A percentile compares a stretch with the other conserved stretches of the same genome.
Conservation (phyloP, 352 stramenopile genomes). For the Thraustochytrium striatum region DNA sequence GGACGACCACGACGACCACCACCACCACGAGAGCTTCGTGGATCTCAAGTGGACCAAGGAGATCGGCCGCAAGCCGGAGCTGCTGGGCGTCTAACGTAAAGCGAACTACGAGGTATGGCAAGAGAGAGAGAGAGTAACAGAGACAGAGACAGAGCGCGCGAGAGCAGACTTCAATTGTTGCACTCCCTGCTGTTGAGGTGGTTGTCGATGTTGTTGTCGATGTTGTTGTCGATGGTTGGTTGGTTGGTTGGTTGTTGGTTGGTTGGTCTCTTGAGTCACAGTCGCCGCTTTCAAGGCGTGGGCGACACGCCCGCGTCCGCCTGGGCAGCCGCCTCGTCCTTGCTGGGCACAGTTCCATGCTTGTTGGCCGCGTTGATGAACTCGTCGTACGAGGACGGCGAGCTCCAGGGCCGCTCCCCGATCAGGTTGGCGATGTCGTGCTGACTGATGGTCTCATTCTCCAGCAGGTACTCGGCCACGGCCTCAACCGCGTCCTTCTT, state of each 20-base stretch:
- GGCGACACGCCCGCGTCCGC: too few species aligned
- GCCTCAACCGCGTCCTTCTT: slow-evolving; percentile 86
- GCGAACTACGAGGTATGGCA: too few species aligned
- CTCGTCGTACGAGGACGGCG: slow-evolving; percentile 91
- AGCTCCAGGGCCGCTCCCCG: slow-evolving; percentile 83
- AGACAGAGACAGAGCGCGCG: too few species aligned
- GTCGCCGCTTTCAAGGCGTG: too few species aligned
- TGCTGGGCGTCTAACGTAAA: background rate
- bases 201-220: too few species aligned
- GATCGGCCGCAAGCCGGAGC: slow-evolving; percentile 5
- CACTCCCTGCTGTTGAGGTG: too few species aligned
- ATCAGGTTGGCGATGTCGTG: slow-evolving; percentile 92
- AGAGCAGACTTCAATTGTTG: too few species aligned
- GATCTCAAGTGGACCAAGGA: slow-evolving; percentile 7
- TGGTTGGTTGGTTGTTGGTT: too few species aligned
- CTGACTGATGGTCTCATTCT: slow-evolving; percentile 99
- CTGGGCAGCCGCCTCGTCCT: background rate
- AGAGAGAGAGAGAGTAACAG: too few species aligned
- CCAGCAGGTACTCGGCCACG: slow-evolving; percentile 88
- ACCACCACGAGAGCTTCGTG: slow-evolving; percentile 60
- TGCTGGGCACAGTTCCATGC: background rate
- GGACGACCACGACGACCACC: slow-evolving; percentile 61
- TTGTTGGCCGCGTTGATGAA: slow-evolving; percentile 65
- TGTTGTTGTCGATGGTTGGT: too few species aligned
- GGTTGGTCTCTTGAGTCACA: too few species aligned